These are phyloP conservation scores for Micromonas commoda DNA, from an alignment of 139 green algal species.

Conservation along the genomic window DNA sequence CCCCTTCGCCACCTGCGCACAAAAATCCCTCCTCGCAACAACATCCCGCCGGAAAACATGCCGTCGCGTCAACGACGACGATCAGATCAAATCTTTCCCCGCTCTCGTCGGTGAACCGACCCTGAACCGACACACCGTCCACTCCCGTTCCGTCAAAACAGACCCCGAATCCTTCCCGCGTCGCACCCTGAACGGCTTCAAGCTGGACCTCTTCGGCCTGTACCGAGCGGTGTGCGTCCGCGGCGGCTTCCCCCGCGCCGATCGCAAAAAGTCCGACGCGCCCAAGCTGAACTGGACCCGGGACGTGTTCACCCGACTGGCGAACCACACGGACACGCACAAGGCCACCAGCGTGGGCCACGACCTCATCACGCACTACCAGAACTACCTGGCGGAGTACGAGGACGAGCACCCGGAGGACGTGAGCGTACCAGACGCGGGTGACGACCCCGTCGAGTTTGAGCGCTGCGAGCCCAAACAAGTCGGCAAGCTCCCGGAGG, in stretches of 20 bases:
- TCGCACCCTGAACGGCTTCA: conserved; percentile 19
- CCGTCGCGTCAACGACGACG: neutral
- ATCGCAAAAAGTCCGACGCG: neutral
- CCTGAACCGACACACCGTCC: neutral
- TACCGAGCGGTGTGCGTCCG: conserved; percentile 6
- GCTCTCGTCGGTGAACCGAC: neutral
- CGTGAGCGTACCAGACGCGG: neutral
- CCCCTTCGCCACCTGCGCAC: neutral
- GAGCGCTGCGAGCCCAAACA: neutral
- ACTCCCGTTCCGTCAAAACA: neutral
- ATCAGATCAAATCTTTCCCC: neutral
- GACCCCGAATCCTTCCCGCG: neutral
- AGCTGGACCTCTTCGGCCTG: conserved; percentile 24
- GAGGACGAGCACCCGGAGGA: conserved; percentile 18
- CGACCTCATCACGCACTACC: conserved; percentile 21
- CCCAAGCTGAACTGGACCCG: conserved; percentile 8
- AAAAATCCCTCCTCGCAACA: too few species aligned
- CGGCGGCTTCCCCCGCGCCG: conserved; percentile 10
- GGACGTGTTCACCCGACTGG: conserved; percentile 13
- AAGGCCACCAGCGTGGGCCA: conserved; percentile 14
- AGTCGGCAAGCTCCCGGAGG: neutral
- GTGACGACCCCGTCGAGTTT: neutral
- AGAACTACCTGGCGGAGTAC: conserved; percentile 18
- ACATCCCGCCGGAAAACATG: too few species aligned
- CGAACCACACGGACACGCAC: conserved; percentile 21